Percentiles rank a stretch among this genome's conserved stretches.
Evolutionary conservation across 257 asterid genomes (phyloP).

Genomic region (Solanum corneliomulleri): DNA sequence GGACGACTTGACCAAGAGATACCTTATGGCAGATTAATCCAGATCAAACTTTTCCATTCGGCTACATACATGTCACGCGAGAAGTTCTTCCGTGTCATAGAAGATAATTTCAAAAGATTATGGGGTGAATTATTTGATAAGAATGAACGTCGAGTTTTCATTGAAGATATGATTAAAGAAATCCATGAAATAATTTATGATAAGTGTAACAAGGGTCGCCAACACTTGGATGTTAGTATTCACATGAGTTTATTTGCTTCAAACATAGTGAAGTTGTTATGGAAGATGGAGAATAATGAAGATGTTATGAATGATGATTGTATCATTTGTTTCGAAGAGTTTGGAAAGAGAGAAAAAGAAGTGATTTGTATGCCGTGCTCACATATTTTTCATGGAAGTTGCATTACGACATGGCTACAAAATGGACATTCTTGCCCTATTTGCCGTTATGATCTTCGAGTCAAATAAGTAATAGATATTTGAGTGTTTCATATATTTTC

Average conservation of each 20-base stretch:
- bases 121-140: neutral
- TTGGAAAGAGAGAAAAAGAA: neutral
- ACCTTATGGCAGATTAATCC: neutral
- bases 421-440: slow-evolving; percentile 1
- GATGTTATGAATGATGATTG: neutral
- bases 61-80: too few species aligned
- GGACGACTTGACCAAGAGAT: too few species aligned
- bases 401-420: slow-evolving; percentile 4
- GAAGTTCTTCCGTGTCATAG: too few species aligned
- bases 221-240: neutral
- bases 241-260: neutral
- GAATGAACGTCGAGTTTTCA: neutral
- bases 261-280: too few species aligned
- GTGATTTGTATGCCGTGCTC: neutral
- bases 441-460: neutral
- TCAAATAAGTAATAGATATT: too few species aligned
- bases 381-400: slow-evolving; percentile 3
- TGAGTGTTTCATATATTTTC: too few species aligned
- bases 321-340: neutral
- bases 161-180: neutral
- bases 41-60: neutral
- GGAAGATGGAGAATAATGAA: neutral
- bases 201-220: neutral
- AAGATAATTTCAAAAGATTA: too few species aligned
- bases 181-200: neutral